Evolutionary conservation across 495 filamentous ascomycete species (phyloP).

Genomic region (Coniosporium apollinis): DNA sequence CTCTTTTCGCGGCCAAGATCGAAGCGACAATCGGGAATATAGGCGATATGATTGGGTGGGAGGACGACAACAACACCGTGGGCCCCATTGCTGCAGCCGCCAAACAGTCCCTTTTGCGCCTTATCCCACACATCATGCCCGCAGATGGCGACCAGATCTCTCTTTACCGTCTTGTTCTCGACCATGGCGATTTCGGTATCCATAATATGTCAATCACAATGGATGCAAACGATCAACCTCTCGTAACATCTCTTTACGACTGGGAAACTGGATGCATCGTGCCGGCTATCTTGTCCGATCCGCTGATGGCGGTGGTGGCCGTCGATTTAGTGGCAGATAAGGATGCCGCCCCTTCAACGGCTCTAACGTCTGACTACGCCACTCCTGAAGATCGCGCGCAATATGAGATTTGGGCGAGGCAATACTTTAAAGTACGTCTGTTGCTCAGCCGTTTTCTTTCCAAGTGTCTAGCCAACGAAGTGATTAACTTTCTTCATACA

Average conservation of each 20-base stretch:
- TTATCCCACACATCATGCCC: constrained; percentile 20
- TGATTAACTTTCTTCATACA: constrained; percentile 8
- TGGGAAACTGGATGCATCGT: constrained; percentile 22
- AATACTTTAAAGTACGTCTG: constrained; percentile 14
- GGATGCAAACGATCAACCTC: constrained; percentile 13
- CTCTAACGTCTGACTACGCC: constrained; percentile 11
- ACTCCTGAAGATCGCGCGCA: constrained; percentile 10
- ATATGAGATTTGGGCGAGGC: constrained; percentile 15
- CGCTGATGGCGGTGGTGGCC: constrained; percentile 17
- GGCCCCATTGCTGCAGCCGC: constrained; percentile 20
- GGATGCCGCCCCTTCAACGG: constrained; percentile 15
- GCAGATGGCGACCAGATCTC: constrained; percentile 9
- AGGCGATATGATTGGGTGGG: constrained; percentile 25
- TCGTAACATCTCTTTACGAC: constrained; percentile 21
- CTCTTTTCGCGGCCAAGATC: constrained; percentile 21
- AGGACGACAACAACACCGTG: constrained; percentile 18
- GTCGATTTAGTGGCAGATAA: constrained; percentile 17
- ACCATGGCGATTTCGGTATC: constrained; percentile 25
- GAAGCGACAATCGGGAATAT: constrained; percentile 21
- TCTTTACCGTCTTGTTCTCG: constrained; percentile 22
- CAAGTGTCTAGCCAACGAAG: constrained; percentile 8
- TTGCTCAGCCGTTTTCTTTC: constrained; percentile 2
- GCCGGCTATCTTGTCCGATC: constrained; percentile 23
- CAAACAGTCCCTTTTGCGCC: constrained; percentile 19
- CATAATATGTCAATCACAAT: constrained; percentile 21